These are phyloP conservation scores for Mangifera indica DNA, from an alignment of 345 rosid species.

Conservation along the genomic window DNA sequence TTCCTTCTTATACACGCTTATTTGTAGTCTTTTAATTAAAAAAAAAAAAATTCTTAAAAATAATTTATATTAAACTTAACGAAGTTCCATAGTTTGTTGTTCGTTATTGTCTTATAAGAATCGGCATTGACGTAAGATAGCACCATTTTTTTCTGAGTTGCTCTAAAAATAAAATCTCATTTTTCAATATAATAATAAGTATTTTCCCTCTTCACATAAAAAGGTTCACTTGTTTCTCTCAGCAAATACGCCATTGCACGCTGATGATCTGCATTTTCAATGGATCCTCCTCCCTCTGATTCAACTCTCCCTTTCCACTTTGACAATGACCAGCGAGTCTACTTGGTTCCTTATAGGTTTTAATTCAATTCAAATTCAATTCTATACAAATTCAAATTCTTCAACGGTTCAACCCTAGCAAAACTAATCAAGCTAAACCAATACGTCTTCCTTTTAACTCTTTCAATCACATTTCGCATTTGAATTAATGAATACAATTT, in stretches of 20 bases:
- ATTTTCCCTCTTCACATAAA: conserved; percentile 29
- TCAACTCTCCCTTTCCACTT: conserved; percentile 59
- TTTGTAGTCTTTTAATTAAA: no score
- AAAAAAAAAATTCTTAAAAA: no score
- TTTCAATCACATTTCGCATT: neutral
- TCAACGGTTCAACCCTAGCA: neutral
- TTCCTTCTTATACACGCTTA: no score
- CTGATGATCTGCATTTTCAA: neutral
- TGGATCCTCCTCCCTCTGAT: conserved; percentile 29
- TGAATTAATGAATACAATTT: conserved; percentile 4
- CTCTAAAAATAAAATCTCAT: no score
- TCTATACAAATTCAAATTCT: no score
- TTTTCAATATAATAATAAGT: neutral
- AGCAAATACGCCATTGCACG: conserved; percentile 27
- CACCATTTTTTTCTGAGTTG: no score
- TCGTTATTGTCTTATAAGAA: no score
- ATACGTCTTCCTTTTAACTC: neutral
- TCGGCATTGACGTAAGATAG: no score
- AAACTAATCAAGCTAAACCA: neutral
- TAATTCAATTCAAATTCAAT: neutral
- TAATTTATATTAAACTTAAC: no score
- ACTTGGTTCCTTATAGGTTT: conserved; percentile 86
- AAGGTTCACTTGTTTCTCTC: conserved; percentile 19
- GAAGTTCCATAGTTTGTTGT: no score
- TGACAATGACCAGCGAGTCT: conserved; percentile 76